phyloP scores from a whole-genome alignment of 2,329 filamentous ascomycete species.

The Venturia asperata region DNA sequence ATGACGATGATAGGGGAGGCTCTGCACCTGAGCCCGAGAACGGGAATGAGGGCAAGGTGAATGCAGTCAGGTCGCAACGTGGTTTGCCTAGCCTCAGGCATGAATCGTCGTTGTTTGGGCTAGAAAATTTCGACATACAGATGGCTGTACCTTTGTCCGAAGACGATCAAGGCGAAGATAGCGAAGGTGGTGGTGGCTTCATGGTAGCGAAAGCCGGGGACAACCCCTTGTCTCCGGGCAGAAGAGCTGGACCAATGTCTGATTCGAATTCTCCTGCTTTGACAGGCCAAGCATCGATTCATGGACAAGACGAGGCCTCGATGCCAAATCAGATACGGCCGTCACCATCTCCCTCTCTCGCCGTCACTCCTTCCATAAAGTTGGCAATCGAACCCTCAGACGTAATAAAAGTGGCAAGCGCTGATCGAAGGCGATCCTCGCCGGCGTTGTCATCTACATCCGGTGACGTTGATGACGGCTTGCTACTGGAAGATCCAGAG shows the following conservation, averaged over 20 bases:
- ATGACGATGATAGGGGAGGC: constrained; percentile 26
- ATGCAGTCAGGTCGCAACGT: not conserved
- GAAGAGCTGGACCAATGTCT: not conserved
- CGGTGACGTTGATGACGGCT: constrained; percentile 41
- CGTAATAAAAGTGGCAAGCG: not conserved
- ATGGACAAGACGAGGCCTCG: not conserved
- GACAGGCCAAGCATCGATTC: not conserved
- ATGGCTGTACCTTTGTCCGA: not conserved
- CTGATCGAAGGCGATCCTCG: not conserved
- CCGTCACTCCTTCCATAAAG: not conserved
- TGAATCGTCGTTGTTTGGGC: constrained; percentile 9
- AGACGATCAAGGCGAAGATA: not conserved
- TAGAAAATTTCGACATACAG: not conserved
- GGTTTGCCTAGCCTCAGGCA: not conserved
- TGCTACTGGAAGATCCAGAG: constrained; percentile 56
- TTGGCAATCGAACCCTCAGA: not conserved
- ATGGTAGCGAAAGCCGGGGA: not conserved
- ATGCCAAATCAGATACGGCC: not conserved
- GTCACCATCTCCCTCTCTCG: not conserved
- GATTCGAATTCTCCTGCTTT: not conserved
- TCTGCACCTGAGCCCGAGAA: constrained; percentile 32
- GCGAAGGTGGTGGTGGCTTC: constrained; percentile 10
- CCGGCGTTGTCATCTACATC: constrained; percentile 22
- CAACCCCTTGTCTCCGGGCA: not conserved
- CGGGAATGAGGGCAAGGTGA: constrained; percentile 22